phyloP scores from a whole-genome alignment of 441 rosid species.

The Syzygium malaccense region DNA sequence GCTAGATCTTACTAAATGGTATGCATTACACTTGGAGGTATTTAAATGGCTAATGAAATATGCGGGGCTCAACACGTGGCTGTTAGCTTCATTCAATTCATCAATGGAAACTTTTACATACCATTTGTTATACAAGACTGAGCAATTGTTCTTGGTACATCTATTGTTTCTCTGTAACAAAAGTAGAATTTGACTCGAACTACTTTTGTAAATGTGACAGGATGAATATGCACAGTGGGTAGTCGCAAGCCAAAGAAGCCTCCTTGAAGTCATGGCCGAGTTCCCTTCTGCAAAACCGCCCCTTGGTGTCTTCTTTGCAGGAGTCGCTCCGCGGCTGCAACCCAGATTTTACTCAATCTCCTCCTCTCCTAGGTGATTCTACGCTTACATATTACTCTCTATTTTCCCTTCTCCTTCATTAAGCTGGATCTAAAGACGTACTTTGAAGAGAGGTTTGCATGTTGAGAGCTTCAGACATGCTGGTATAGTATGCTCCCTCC shows the following conservation, averaged over 20 bases:
- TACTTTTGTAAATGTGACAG: conserved; percentile 22
- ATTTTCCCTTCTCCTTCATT: not conserved
- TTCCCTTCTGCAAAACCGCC: conserved; percentile 93
- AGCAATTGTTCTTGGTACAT: not conserved
- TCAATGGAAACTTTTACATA: not conserved
- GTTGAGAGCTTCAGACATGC: not conserved
- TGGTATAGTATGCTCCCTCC: not conserved
- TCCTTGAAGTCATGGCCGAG: conserved; percentile 88
- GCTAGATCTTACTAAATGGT: not conserved
- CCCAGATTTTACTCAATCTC: conserved; percentile 98
- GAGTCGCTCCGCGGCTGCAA: conserved; percentile 86
- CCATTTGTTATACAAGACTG: not conserved
- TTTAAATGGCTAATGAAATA: not conserved
- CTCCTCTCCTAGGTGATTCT: conserved; percentile 81
- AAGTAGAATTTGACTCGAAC: not conserved
- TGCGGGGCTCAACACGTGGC: not conserved
- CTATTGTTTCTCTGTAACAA: not conserved
- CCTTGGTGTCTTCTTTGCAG: conserved; percentile 94
- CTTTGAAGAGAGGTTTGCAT: not conserved
- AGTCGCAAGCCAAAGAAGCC: conserved; percentile 86
- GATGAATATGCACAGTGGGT: conserved; percentile 97
- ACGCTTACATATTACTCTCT: not conserved
- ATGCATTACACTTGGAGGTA: not conserved
- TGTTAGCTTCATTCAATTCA: not conserved
- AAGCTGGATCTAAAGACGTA: not conserved